phyloP scores from a whole-genome alignment of 2,329 filamentous ascomycete genomes.

The Penicillium vulpinum region DNA sequence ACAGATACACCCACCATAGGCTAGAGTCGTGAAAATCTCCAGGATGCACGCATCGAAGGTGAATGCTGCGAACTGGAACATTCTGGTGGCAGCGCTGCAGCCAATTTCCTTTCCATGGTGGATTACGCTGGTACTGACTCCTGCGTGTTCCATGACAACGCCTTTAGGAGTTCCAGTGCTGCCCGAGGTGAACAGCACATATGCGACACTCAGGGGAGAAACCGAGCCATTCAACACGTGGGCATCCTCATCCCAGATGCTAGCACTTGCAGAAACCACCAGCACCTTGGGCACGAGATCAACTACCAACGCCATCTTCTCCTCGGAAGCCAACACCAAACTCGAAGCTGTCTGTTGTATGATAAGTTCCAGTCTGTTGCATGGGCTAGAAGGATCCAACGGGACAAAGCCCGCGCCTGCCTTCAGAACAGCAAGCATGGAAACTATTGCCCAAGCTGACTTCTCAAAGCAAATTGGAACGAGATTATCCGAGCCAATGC shows the following conservation, averaged over 20 bases:
- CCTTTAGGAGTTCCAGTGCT: constrained; percentile 49
- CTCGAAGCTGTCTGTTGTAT: neutral
- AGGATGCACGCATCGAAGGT: too few relatives aligned
- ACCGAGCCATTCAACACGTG: neutral
- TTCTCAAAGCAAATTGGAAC: neutral
- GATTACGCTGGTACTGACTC: constrained; percentile 28
- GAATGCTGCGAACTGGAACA: too few relatives aligned
- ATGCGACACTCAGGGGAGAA: constrained; percentile 26
- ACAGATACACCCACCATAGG: too few relatives aligned
- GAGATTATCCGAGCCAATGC: constrained; percentile 31
- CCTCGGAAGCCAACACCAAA: neutral
- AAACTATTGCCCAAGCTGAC: neutral
- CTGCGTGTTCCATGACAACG: constrained; percentile 38
- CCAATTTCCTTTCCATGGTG: neutral
- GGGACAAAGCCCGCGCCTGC: neutral
- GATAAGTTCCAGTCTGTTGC: neutral
- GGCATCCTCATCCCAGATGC: neutral
- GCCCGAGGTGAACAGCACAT: constrained; percentile 48
- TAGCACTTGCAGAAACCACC: neutral
- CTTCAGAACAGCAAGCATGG: neutral
- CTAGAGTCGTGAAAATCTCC: too few relatives aligned
- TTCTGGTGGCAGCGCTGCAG: too few relatives aligned
- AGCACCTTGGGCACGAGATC: neutral
- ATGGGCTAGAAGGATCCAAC: neutral
- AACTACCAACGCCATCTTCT: neutral